Evolutionary conservation across 352 stramenopile genomes (phyloP).

Genomic region (Phytopythium cucurbitacearum): DNA sequence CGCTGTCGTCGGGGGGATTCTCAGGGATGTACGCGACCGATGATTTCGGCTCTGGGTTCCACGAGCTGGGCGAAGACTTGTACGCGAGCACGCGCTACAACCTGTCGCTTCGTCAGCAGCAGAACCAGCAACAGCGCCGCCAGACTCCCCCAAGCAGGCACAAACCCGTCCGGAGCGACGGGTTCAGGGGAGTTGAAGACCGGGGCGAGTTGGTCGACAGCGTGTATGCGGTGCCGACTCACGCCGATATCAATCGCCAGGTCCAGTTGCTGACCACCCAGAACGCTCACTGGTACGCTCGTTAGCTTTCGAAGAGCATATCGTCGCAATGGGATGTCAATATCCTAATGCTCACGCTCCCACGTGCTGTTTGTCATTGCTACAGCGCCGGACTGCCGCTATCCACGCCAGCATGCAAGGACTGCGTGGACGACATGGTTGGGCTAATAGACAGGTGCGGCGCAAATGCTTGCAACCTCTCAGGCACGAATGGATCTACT

Average conservation of each 20-base stretch:
- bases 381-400: conserved; percentile 51
- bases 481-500: background rate
- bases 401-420: conserved; percentile 61
- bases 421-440: conserved; percentile 75
- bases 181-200: conserved; percentile 17
- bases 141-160: conserved; percentile 1
- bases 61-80: conserved; percentile 19
- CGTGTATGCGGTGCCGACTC: conserved; percentile 54
- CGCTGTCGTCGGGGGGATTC: conserved; percentile 8
- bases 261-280: conserved; percentile 65
- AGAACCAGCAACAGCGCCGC: conserved; percentile 24
- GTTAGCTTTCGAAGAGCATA: background rate
- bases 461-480: background rate
- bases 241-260: conserved; percentile 72
- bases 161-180: conserved; percentile 16
- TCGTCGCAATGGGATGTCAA: background rate
- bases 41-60: conserved; percentile 9
- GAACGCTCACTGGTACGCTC: conserved; percentile 59
- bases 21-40: conserved; percentile 6
- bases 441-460: conserved; percentile 59
- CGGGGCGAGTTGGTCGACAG: conserved; percentile 39
- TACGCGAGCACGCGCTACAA: conserved; percentile 43
- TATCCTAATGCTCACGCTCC: background rate
- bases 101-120: conserved; percentile 36
- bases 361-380: background rate